Evolutionary conservation across 1,139 yeast genomes (phyloP), one percentile per base, ranked within the genome.

Genomic region (Saccharomyces hybrid): DNA sequence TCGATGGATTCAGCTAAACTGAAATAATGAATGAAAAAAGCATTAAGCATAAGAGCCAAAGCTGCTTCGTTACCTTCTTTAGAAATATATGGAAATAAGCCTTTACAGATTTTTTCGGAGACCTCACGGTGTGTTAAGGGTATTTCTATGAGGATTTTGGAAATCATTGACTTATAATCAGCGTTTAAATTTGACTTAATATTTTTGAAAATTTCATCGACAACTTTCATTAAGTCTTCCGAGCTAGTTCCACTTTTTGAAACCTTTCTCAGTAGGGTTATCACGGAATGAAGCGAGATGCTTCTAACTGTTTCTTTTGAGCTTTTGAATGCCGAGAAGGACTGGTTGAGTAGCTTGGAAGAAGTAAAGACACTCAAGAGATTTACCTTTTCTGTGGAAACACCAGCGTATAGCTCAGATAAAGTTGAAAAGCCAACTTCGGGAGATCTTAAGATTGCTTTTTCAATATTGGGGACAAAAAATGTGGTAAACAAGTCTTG

Each of bases 51-150:
- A 5, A 75, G 72, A 2, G 72, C 59, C 51, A 89, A 74, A 0
- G 88, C 82, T 1, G 62, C 47, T 66, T 93, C 98, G 61, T 89
- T 88, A 53, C 82, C 80, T 64, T 91, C 98, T 63, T 88, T 90
- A 1, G 79, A 61, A 7, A 85, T 74, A 16, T 82, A 71, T 1
- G 85, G 77, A 2, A 76, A 59, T 41, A 89, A 64, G 0, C 72
- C 74, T 1, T 71, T 64, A 1, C 81, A 69, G 11, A 84, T 69
- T 31, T 71, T 71, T 5, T 61, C 57, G 1, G 78, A 70, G 13
- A 71, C 67, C 2, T 60, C 50, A 8, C 60, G 62, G 34, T 63
- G 64, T 1, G 63, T 49, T 9, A 56, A 49, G n/a, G 75, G 74
- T 9, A 68, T 62, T 41, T 53, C 67, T 54, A 65, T 57, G 14